Evolutionary conservation across 805 yeast species (phyloP).

Genomic region (Yarrowia hollandica): DNA sequence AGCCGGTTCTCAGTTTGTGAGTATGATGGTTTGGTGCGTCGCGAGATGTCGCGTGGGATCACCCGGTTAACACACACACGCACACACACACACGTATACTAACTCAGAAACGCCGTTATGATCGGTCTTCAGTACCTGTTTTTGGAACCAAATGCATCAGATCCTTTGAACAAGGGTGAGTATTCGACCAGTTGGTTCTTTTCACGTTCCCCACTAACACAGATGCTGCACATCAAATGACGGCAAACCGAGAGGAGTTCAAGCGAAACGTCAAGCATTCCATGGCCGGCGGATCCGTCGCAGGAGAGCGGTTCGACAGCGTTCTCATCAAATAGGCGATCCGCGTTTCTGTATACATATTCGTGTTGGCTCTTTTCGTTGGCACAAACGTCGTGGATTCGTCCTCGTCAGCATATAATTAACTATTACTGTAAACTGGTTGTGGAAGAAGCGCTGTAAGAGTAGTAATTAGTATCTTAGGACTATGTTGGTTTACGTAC

Average conservation of each 20-base stretch:
- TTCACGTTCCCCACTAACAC: neutral
- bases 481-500: too few relatives aligned
- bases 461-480: too few relatives aligned
- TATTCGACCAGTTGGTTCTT: neutral
- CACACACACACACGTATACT: too few relatives aligned
- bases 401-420: constrained; percentile 18
- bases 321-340: constrained; percentile 44
- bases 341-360: neutral
- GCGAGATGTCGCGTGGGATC: too few relatives aligned
- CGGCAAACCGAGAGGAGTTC: constrained; percentile 48
- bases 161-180: constrained; percentile 77
- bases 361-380: neutral
- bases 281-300: constrained; percentile 73
- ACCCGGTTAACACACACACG: too few relatives aligned
- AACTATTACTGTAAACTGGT: too few relatives aligned
- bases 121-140: constrained; percentile 85
- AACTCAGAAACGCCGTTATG: constrained; percentile 58
- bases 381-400: neutral
- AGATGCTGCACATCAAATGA: constrained; percentile 27
- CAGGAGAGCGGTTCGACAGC: constrained; percentile 59
- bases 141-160: constrained; percentile 86
- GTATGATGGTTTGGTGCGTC: constrained; percentile 13
- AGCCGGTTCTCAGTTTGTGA: constrained; percentile 76
- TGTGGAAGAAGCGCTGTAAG: too few relatives aligned
- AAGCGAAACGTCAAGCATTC: constrained; percentile 55